Evolutionary conservation across 163 green algal species (phyloP), one percentile per base, ranked within the genome.

Genomic region (Scenedesmus sp.): DNA sequence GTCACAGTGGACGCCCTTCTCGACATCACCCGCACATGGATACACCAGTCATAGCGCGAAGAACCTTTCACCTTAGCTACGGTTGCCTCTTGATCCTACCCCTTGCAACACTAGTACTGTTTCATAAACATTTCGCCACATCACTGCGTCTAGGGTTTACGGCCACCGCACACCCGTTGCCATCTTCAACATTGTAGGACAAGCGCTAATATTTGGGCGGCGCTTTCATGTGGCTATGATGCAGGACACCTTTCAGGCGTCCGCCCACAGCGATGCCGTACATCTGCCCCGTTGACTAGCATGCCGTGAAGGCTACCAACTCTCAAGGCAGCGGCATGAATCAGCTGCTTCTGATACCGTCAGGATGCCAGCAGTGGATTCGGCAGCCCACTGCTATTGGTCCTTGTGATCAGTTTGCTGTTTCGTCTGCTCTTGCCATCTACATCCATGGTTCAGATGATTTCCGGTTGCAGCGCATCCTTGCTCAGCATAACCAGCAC

Each of bases 401-500:
- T 42, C 76, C 37, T 16, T 22, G 18, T n/a, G 59, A 35, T 24
- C 46, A 87, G 37, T 91, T 91, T 72, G 87, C 87, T 49, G 33
- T 91, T n/a, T 88, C 76, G 18, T 91, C 87, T 35, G 80, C 49
- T 35, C 33, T 87, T 22, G 87, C 87, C 1, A 59, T 91, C 40
- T 91, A 87, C 33, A 46, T 91, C 18, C 76, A 91, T 79, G 46
- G 15, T 44, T 72, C 87, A 30, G 51, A 87, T 2, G 35, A 78
- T 24, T 91, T 68, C 51, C 49, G 76, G 44, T 76, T 91, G 24
- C 87, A 81, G 4, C 44, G 72, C 49, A 92, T 94, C 43, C 81
- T 94, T 30, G 89, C 92, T 30, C 89, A 86, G 42, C 89, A 94
- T 51, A 79, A 90, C 18, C 81, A 93, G 72, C 89, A 93, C 79